These are phyloP conservation scores for Vitis labrusca DNA, from an alignment of 164 flowering plant genomes.

Conservation along the genomic window DNA sequence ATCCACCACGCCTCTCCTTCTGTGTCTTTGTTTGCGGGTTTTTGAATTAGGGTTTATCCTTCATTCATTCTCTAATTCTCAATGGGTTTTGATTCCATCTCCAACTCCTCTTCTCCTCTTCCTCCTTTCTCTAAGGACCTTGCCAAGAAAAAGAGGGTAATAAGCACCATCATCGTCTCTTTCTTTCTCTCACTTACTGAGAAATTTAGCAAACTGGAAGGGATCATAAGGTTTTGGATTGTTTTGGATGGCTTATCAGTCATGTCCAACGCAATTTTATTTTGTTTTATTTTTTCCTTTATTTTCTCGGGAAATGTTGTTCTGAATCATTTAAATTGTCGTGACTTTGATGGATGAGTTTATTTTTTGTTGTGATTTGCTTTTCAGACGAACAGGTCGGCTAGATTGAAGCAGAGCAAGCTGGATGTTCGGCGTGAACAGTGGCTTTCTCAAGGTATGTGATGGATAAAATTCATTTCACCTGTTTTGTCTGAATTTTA, in stretches of 20 bases:
- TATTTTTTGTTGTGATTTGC: too few relatives aligned
- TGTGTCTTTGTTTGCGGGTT: background rate
- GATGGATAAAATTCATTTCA: background rate
- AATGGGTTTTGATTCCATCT: constrained; percentile 10
- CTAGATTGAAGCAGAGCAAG: constrained; percentile 25
- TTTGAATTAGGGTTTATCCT: too few relatives aligned
- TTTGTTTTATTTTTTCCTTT: too few relatives aligned
- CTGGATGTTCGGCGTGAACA: constrained; percentile 25
- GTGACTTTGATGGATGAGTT: too few relatives aligned
- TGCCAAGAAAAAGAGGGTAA: constrained; percentile 13
- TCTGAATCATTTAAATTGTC: too few relatives aligned
- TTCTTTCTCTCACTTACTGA: too few relatives aligned
- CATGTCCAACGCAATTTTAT: too few relatives aligned
- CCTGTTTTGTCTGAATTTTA: background rate
- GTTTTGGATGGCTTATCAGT: too few relatives aligned
- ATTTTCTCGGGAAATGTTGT: too few relatives aligned
- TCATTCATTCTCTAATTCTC: background rate
- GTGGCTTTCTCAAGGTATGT: constrained; percentile 26
- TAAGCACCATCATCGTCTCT: too few relatives aligned
- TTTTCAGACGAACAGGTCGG: constrained; percentile 15
- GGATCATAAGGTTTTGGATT: too few relatives aligned
- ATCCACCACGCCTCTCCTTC: background rate
- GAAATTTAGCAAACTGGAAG: too few relatives aligned
- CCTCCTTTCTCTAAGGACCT: background rate
- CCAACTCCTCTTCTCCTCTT: background rate